Evolutionary conservation across 441 rosid species (phyloP).

Genomic region (Croton setiger): DNA sequence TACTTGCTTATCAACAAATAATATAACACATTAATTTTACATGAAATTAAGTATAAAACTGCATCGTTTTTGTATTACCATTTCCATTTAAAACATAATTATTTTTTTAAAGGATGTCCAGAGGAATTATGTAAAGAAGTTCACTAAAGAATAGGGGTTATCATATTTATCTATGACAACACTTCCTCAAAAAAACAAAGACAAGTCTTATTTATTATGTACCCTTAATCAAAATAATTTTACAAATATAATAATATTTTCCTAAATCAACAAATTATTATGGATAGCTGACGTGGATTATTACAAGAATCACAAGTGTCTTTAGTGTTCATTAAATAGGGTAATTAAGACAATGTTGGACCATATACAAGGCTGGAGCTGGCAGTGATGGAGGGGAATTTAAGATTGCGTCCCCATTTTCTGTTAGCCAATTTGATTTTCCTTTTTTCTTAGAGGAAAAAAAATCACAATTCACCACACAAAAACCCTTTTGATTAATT

Average conservation of each 20-base stretch:
- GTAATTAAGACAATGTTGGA: conserved; percentile 55
- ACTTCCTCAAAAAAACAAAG: no score
- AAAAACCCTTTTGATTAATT: neutral
- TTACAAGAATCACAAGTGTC: conserved; percentile 28
- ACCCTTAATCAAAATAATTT: neutral
- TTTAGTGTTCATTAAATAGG: conserved; percentile 33
- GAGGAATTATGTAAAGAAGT: no score
- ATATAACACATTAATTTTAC: no score
- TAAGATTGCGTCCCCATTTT: conserved; percentile 52
- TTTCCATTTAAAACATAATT: no score
- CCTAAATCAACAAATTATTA: neutral
- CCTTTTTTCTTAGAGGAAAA: neutral
- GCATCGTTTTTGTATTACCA: no score
- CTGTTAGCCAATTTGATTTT: conserved; percentile 1
- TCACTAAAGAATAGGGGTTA: no score
- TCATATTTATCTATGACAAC: no score
- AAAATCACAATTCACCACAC: neutral
- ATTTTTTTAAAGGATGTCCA: no score
- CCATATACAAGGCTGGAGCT: conserved; percentile 53
- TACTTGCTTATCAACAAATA: no score
- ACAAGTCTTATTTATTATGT: no score
- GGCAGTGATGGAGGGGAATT: conserved; percentile 53
- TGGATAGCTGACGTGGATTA: conserved; percentile 19
- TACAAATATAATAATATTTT: neutral
- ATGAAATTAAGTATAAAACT: no score